phyloP scores from a whole-genome alignment of 805 yeast species.

The Candida corydali region DNA sequence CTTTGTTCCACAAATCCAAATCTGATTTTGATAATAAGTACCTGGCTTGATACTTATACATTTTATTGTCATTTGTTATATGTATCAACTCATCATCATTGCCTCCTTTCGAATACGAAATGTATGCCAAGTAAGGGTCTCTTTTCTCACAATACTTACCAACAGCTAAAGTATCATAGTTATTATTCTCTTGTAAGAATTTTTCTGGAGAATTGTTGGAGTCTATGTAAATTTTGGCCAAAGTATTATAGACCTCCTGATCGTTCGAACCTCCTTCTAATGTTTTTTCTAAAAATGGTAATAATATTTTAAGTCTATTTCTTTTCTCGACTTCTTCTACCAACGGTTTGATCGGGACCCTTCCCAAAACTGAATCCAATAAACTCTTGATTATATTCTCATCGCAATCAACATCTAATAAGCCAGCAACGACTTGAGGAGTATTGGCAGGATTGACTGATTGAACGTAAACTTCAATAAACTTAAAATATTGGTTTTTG shows the following conservation, averaged over 20 bases:
- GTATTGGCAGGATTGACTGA: slow-evolving; percentile 95
- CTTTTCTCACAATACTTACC: slow-evolving; percentile 99
- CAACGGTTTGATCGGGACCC: slow-evolving; percentile 86
- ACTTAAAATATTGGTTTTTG: slow-evolving; percentile 93
- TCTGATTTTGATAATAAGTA: slow-evolving; percentile 89
- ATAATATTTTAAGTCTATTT: slow-evolving; percentile 82
- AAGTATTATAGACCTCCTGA: slow-evolving; percentile 86
- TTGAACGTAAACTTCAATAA: slow-evolving; percentile 96
- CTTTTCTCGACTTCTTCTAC: slow-evolving; percentile 96
- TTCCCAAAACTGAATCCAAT: slow-evolving; percentile 82
- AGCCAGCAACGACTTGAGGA: slow-evolving; percentile 94
- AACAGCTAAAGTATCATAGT: slow-evolving; percentile 89
- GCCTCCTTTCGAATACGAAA: slow-evolving; percentile 93
- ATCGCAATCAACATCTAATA: slow-evolving; percentile 96
- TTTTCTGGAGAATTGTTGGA: slow-evolving; percentile 97
- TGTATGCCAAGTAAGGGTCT: slow-evolving; percentile 96
- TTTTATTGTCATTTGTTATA: slow-evolving; percentile 93
- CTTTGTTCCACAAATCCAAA: slow-evolving; percentile 73
- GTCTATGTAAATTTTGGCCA: slow-evolving; percentile 97
- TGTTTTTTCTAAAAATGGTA: slow-evolving; percentile 91
- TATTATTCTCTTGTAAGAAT: slow-evolving; percentile 85
- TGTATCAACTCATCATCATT: slow-evolving; percentile 85
- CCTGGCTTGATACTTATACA: slow-evolving; percentile 99
- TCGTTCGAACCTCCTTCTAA: slow-evolving; percentile 82
- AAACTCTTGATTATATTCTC: slow-evolving; percentile 79